Percentiles rank a stretch among this genome's conserved stretches.
phyloP scores from a whole-genome alignment of 2,329 filamentous ascomycete genomes.

The Allantophomopsis lycopodina region DNA sequence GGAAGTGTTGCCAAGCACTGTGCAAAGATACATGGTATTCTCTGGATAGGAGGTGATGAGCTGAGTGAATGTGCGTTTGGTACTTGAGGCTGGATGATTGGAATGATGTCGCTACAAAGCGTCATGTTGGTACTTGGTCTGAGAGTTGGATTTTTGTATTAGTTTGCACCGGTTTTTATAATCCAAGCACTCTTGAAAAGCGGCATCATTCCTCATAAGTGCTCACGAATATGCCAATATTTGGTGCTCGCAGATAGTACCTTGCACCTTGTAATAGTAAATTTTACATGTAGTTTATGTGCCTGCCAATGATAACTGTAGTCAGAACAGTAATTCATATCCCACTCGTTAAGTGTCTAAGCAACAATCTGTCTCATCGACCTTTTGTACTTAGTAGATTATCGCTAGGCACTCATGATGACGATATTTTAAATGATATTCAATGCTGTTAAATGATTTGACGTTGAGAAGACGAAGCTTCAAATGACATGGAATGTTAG shows the following conservation, averaged over 20 bases:
- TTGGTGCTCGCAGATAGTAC: slow-evolving; percentile 56
- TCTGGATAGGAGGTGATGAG: no score
- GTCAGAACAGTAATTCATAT: slow-evolving; percentile 63
- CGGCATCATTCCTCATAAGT: slow-evolving; percentile 29
- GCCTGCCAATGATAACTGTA: slow-evolving; percentile 47
- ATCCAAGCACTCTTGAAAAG: slow-evolving; percentile 26
- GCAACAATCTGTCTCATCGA: slow-evolving; percentile 62
- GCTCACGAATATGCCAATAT: slow-evolving; percentile 45
- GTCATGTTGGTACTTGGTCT: no score
- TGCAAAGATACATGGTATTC: no score
- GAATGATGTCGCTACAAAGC: no score
- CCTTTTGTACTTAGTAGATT: slow-evolving; percentile 44
- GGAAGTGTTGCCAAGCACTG: no score
- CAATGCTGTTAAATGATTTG: neutral
- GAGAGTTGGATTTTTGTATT: no score
- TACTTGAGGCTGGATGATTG: no score
- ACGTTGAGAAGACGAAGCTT: neutral
- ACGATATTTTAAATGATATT: neutral
- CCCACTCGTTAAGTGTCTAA: slow-evolving; percentile 65
- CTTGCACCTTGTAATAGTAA: slow-evolving; percentile 62
- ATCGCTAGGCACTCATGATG: slow-evolving; percentile 22
- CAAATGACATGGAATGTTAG: neutral
- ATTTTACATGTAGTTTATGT: no score
- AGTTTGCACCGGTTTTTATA: no score
- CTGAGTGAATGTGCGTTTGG: no score